These are phyloP conservation scores for Nannochloropsis oceanica DNA, from an alignment of 108 stramenopile species.

Conservation along the genomic window DNA sequence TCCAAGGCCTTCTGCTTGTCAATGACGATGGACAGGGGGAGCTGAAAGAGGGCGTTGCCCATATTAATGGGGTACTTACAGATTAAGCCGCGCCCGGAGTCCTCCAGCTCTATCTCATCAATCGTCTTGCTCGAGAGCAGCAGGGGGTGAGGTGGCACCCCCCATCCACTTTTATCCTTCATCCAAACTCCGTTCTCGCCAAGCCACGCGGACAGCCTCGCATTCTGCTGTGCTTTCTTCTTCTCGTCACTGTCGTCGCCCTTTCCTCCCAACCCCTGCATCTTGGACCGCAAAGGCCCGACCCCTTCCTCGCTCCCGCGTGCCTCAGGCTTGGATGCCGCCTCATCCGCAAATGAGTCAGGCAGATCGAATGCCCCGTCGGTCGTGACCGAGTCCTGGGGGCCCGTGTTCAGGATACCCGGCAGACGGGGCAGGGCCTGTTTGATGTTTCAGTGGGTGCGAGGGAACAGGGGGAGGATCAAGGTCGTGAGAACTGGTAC, in stretches of 20 bases:
- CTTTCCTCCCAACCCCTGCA: background rate
- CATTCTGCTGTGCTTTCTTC: conserved; percentile 1
- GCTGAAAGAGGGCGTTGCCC: conserved; percentile 64
- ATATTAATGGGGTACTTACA: conserved; percentile 68
- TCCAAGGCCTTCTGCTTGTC: conserved; percentile 54
- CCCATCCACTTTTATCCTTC: conserved; percentile 63
- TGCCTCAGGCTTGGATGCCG: background rate
- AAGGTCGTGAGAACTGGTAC: no score
- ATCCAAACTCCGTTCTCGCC: conserved; percentile 56
- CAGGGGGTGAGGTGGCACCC: conserved; percentile 82
- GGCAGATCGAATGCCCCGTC: background rate
- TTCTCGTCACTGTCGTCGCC: background rate
- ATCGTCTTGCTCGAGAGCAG: conserved; percentile 74
- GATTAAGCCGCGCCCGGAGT: conserved; percentile 71
- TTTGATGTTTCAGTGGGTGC: background rate
- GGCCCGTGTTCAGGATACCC: background rate
- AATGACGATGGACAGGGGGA: conserved; percentile 66
- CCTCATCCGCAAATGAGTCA: background rate
- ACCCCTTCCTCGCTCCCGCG: background rate
- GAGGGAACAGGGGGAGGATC: no score
- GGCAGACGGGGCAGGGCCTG: background rate
- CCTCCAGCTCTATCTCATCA: conserved; percentile 79
- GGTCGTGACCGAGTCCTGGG: background rate
- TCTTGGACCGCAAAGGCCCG: background rate
- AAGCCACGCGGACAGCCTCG: conserved; percentile 42